phyloP scores from a whole-genome alignment of 176 grass and related monocot genomes.

The Phragmites australis region DNA sequence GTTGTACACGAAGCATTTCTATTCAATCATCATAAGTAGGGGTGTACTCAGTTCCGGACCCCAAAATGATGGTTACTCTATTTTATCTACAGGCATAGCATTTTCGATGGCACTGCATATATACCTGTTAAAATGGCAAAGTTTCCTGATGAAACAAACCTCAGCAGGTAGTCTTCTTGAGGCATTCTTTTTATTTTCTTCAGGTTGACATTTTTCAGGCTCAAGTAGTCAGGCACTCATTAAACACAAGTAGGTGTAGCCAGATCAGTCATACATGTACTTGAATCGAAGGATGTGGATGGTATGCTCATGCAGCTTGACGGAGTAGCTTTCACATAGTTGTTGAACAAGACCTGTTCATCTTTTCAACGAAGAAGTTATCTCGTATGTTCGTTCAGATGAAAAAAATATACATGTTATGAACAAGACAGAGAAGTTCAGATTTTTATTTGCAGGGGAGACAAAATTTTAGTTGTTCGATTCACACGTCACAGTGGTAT shows the following conservation, averaged over 20 bases:
- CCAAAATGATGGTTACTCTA: slow-evolving; percentile 23
- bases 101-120: not conserved
- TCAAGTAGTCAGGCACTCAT: not conserved
- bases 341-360: not conserved
- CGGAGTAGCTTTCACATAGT: not conserved
- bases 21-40: not conserved
- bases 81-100: not conserved
- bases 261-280: not conserved
- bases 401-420: not conserved
- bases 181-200: not conserved
- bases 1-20: no score
- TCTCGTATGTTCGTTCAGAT: not conserved
- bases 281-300: not conserved
- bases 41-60: slow-evolving; percentile 3
- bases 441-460: not conserved
- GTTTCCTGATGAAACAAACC: not conserved
- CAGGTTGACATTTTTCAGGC: not conserved
- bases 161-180: slow-evolving; percentile 5
- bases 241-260: not conserved
- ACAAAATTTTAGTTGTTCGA: not conserved
- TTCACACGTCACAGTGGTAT: not conserved
- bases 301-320: not conserved
- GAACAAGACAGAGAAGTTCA: not conserved
- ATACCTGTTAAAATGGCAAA: not conserved
- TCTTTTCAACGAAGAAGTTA: not conserved